A percentile compares a stretch with the other conserved stretches of the same genome.
Conservation (phyloP, 805 yeast genomes). For the Vanderwaltozyma yarrowii region DNA sequence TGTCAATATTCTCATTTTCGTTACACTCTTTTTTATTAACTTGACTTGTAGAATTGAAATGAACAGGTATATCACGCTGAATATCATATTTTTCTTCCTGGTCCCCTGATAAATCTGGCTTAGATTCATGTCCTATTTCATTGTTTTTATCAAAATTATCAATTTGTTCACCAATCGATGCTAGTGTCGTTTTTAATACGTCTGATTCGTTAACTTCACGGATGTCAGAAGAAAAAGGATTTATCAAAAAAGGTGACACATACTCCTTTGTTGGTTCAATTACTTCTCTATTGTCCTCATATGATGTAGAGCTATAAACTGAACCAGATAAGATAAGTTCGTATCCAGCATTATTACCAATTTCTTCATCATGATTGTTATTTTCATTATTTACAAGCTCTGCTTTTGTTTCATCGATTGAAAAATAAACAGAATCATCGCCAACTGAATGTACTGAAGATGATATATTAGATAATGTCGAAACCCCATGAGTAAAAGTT, state of each 20-base stretch:
- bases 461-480: too few relatives aligned
- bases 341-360: conserved; percentile 3
- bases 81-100: too few relatives aligned
- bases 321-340: conserved; percentile 16
- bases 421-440: neutral
- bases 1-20: too few relatives aligned
- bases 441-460: neutral
- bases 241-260: conserved; percentile 14
- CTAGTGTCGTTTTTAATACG: neutral
- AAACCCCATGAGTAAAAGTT: too few relatives aligned
- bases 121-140: too few relatives aligned
- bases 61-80: too few relatives aligned
- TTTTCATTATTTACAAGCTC: neutral
- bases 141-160: neutral
- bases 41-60: too few relatives aligned
- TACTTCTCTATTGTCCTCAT: conserved; percentile 10
- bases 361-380: neutral
- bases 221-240: conserved; percentile 9
- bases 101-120: too few relatives aligned
- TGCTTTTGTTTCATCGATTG: neutral
- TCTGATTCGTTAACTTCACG: neutral
- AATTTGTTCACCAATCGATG: neutral
- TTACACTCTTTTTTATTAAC: too few relatives aligned
- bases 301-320: conserved; percentile 16
- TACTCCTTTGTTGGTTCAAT: conserved; percentile 7